These are phyloP conservation scores for Aspergillus affinis DNA, from an alignment of 495 filamentous ascomycete genomes.

Conservation along the genomic window DNA sequence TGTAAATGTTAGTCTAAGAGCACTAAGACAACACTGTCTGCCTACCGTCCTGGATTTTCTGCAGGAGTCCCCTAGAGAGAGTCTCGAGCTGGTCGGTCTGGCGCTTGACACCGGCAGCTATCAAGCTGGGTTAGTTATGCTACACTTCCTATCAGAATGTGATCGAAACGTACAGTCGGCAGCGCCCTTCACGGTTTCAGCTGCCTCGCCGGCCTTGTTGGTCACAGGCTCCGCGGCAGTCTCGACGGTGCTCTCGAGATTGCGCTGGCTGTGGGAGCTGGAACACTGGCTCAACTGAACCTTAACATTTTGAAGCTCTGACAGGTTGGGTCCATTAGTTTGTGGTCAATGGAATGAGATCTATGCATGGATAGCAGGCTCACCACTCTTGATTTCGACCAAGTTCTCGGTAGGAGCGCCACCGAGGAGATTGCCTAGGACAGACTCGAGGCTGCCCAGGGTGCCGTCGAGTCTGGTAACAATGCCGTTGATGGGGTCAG, in stretches of 20 bases:
- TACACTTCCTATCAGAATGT: no score
- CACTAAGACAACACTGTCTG: not conserved
- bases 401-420: constrained; percentile 9
- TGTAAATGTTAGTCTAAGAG: not conserved
- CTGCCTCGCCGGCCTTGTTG: constrained; percentile 7
- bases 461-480: constrained; percentile 13
- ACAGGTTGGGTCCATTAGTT: not conserved
- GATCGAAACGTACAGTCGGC: no score
- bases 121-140: no score
- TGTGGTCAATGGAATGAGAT: not conserved
- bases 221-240: constrained; percentile 9
- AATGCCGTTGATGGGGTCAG: constrained; percentile 10
- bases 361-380: not conserved
- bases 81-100: constrained; percentile 8
- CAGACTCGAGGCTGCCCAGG: constrained; percentile 14
- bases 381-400: constrained; percentile 12
- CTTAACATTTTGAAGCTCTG: constrained; percentile 11
- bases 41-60: constrained; percentile 17
- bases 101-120: constrained; percentile 6
- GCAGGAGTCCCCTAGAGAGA: constrained; percentile 13
- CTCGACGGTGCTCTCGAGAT: constrained; percentile 10
- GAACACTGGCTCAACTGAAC: constrained; percentile 10
- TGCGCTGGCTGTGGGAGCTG: constrained; percentile 14
- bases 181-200: constrained; percentile 2
- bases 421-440: constrained; percentile 8